phyloP scores from a whole-genome alignment of 164 flowering plant species.

The Sextonia rubra region DNA sequence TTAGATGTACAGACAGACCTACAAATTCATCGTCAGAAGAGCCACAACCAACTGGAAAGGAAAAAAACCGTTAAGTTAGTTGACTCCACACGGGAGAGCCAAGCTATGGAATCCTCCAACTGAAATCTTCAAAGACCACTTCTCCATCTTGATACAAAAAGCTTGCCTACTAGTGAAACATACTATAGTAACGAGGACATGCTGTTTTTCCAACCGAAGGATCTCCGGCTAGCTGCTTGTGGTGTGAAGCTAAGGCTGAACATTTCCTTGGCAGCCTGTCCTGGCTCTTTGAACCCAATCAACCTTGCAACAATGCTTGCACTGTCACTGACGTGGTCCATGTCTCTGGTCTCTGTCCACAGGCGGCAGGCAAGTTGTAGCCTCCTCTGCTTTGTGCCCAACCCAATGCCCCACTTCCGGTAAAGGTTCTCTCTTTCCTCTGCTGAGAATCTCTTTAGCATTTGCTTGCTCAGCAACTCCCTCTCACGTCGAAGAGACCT shows the following conservation, averaged over 20 bases:
- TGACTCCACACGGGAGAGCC: background rate
- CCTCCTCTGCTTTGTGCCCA: slow-evolving; percentile 64
- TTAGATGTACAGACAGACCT: no score
- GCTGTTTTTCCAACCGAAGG: slow-evolving; percentile 51
- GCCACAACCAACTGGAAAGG: background rate
- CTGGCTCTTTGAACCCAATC: slow-evolving; percentile 54
- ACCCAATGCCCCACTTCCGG: slow-evolving; percentile 65
- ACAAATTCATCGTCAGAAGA: background rate
- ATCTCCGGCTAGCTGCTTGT: slow-evolving; percentile 31
- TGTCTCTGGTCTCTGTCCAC: slow-evolving; percentile 61
- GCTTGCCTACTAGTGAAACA: background rate
- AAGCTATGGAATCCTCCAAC: background rate
- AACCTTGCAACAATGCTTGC: slow-evolving; percentile 71
- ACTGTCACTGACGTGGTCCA: slow-evolving; percentile 62
- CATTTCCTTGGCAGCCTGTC: slow-evolving; percentile 75
- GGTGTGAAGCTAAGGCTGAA: slow-evolving; percentile 90
- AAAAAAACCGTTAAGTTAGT: background rate
- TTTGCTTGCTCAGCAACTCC: slow-evolving; percentile 57
- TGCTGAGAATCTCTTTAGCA: slow-evolving; percentile 57
- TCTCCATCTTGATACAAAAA: background rate
- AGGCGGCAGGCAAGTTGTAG: slow-evolving; percentile 52
- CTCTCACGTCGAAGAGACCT: slow-evolving; percentile 69
- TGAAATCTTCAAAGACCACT: background rate
- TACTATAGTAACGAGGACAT: slow-evolving; percentile 29
- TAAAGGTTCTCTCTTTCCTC: slow-evolving; percentile 58